Evolutionary conservation across 2,329 filamentous ascomycete species (phyloP).

Genomic region (Botrytis byssoidea): DNA sequence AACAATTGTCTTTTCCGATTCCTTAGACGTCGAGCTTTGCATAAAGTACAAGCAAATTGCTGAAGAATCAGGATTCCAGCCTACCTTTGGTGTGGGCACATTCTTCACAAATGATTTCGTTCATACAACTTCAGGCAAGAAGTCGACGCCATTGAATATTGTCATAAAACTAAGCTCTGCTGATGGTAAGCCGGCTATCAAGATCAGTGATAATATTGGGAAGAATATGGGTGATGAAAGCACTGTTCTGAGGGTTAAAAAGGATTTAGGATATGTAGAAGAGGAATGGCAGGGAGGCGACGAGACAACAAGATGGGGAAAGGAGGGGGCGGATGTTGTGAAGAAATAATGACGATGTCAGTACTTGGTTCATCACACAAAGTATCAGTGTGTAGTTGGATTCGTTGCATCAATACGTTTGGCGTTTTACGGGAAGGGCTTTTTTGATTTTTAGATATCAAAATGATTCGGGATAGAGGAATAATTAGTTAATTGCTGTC

Average conservation of each 20-base stretch:
- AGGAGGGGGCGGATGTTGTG: constrained; percentile 39
- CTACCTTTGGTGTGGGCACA: constrained; percentile 91
- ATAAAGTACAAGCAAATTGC: constrained; percentile 85
- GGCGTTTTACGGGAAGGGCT: not conserved
- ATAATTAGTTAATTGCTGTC: not conserved
- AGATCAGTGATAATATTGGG: constrained; percentile 81
- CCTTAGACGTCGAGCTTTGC: constrained; percentile 85
- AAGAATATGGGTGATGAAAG: constrained; percentile 91
- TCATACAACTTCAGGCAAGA: constrained; percentile 69
- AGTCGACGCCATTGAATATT: constrained; percentile 91
- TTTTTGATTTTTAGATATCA: not conserved
- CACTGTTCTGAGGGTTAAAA: constrained; percentile 80
- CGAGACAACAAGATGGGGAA: constrained; percentile 80
- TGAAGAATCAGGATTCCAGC: constrained; percentile 75
- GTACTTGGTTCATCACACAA: not conserved
- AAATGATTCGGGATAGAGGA: not conserved
- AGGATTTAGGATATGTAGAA: constrained; percentile 80
- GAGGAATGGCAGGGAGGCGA: constrained; percentile 80
- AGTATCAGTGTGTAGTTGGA: not conserved
- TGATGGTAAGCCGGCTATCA: constrained; percentile 76
- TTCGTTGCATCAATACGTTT: not conserved
- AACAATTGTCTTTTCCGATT: constrained; percentile 92
- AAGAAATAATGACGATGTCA: constrained; percentile 4
- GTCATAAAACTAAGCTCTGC: constrained; percentile 95
- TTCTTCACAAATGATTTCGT: constrained; percentile 93